Evolutionary conservation across 2,329 filamentous ascomycete species (phyloP).

Genomic region (Rosellinia necatrix): DNA sequence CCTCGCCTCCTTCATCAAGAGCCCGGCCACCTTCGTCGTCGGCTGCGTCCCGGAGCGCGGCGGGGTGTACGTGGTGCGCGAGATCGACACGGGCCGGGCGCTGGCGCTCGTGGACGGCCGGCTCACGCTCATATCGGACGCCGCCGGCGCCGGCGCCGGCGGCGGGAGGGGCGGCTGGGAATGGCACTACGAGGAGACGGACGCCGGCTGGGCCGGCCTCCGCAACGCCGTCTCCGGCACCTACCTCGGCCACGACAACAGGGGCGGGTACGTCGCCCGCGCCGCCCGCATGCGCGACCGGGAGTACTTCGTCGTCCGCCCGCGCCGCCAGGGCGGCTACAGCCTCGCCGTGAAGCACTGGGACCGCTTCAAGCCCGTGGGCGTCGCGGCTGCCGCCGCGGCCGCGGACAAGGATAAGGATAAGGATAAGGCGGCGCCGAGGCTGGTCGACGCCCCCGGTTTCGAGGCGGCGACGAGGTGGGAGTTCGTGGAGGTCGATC

Average conservation of each 20-base stretch:
- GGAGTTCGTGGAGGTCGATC: conserved; percentile 25
- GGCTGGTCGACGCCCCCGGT: not conserved
- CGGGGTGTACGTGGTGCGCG: conserved; percentile 22
- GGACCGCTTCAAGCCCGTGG: conserved; percentile 7
- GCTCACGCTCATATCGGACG: not conserved
- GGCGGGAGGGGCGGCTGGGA: conserved; percentile 24
- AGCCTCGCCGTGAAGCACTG: conserved; percentile 7
- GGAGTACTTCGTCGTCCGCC: conserved; percentile 24
- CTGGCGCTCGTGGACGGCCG: conserved; percentile 9
- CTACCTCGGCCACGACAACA: conserved; percentile 18
- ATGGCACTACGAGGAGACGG: conserved; percentile 21
- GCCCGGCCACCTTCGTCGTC: not conserved
- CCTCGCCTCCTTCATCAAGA: not conserved
- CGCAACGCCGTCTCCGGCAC: conserved; percentile 17
- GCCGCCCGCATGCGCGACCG: not conserved
- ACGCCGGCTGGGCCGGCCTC: conserved; percentile 21
- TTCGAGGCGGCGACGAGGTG: conserved; percentile 10
- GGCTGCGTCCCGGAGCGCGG: conserved; percentile 19
- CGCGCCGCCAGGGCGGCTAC: conserved; percentile 15
- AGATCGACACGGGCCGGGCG: not conserved
- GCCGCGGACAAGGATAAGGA: too few relatives aligned
- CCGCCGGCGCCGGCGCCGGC: too few relatives aligned
- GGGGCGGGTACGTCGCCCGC: not conserved
- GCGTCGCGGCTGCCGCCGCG: too few relatives aligned
- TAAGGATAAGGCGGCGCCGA: not conserved